Percentiles rank a stretch among this genome's conserved stretches.
These are phyloP conservation scores for Gossypium aridum DNA, from an alignment of 441 rosid species.

Conservation along the genomic window DNA sequence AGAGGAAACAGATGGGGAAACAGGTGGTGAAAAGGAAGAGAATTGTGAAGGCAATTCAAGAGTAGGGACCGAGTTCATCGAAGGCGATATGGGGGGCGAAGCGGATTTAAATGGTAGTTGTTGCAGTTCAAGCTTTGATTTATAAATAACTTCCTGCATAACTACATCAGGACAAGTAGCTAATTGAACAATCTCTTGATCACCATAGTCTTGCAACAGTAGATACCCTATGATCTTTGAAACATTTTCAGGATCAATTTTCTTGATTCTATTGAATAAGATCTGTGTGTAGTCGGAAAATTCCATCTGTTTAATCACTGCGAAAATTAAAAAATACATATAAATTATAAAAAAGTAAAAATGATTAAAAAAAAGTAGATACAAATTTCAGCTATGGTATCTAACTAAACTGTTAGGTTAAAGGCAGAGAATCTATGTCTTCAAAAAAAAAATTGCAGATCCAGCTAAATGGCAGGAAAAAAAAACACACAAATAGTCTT, in stretches of 20 bases:
- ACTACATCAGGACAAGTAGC: constrained; percentile 44
- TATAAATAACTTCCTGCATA: constrained; percentile 38
- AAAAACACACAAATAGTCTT: not conserved
- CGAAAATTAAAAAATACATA: not conserved
- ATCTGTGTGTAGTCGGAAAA: constrained; percentile 38
- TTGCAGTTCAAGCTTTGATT: constrained; percentile 42
- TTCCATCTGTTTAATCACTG: constrained; percentile 35
- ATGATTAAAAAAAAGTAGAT: not conserved
- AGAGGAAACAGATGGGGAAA: constrained; percentile 18
- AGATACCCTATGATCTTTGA: constrained; percentile 53
- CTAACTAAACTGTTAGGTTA: not conserved
- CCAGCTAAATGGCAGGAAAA: constrained; percentile 9
- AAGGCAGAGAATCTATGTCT: constrained; percentile 18
- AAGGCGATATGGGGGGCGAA: constrained; percentile 27
- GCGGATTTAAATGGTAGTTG: constrained; percentile 26
- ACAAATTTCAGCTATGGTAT: not conserved
- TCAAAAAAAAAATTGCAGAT: constrained; percentile 23
- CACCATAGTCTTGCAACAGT: constrained; percentile 34
- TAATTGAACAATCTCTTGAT: constrained; percentile 38
- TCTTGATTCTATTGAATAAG: constrained; percentile 41
- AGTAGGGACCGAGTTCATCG: constrained; percentile 21
- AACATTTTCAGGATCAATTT: constrained; percentile 51
- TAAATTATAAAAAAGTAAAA: not conserved
- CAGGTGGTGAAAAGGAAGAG: constrained; percentile 18
- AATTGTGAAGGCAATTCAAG: constrained; percentile 22